Conservation (phyloP, 1,284 basidiomycete genomes). For the Hymenochaete sp. region DNA sequence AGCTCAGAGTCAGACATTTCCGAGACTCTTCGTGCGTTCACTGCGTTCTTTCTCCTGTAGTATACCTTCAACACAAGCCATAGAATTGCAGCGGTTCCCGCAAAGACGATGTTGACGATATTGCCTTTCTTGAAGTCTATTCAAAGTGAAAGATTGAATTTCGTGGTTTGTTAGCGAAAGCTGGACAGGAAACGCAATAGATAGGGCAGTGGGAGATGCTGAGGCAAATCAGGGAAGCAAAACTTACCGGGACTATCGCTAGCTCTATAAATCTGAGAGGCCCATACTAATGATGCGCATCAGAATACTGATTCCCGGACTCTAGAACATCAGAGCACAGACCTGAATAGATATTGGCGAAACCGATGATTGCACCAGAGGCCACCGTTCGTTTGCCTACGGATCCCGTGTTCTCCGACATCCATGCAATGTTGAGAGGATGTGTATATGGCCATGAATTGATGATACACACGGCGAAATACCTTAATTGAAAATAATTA, state of each 20-base stretch:
- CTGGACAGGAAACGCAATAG: no score
- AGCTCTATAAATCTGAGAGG: constrained; percentile 29
- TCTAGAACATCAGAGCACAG: constrained; percentile 1
- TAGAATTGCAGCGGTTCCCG: constrained; percentile 25
- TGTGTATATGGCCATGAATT: constrained; percentile 34
- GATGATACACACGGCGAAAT: constrained; percentile 29
- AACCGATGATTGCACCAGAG: constrained; percentile 30
- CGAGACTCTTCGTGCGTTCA: constrained; percentile 21
- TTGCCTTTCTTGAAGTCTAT: constrained; percentile 31
- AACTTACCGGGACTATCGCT: constrained; percentile 29
- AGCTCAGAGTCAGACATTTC: constrained; percentile 23
- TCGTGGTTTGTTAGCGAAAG: not conserved
- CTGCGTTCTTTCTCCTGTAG: constrained; percentile 26
- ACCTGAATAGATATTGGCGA: constrained; percentile 27
- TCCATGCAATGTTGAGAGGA: constrained; percentile 34
- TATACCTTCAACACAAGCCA: constrained; percentile 30
- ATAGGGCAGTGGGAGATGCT: not conserved
- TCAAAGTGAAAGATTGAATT: not conserved
- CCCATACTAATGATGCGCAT: not conserved
- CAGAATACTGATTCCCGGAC: not conserved
- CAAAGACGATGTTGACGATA: constrained; percentile 32
- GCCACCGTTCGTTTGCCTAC: constrained; percentile 31
- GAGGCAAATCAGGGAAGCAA: not conserved
- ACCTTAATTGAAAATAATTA: constrained; percentile 18
- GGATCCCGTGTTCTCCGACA: constrained; percentile 34